Conservation (phyloP, 2,329 filamentous ascomycete species). For the Bipolaris bicolor region DNA sequence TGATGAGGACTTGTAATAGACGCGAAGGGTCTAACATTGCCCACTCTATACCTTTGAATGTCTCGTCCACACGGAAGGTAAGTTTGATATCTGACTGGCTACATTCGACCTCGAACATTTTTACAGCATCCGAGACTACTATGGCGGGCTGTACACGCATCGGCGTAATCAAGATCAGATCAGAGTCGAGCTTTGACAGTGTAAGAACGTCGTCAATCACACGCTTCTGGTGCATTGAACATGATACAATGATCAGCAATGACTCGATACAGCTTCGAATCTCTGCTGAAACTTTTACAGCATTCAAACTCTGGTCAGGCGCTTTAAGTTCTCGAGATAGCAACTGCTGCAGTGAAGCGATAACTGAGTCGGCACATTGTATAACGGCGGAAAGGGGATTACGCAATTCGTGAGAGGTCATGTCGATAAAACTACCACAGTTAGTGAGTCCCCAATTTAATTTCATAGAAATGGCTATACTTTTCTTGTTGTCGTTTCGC, state of each 20-base stretch:
- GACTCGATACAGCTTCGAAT: slow-evolving; percentile 39
- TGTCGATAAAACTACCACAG: slow-evolving; percentile 35
- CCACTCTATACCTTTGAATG: slow-evolving; percentile 47
- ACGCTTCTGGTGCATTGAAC: slow-evolving; percentile 50
- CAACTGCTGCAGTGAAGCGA: slow-evolving; percentile 37
- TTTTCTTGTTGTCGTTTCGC: slow-evolving; percentile 48
- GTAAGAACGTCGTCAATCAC: slow-evolving; percentile 52
- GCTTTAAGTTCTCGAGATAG: slow-evolving; percentile 4
- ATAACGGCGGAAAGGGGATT: slow-evolving; percentile 48
- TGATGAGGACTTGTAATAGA: slow-evolving; percentile 37
- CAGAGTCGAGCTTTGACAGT: slow-evolving; percentile 39
- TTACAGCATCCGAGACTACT: slow-evolving; percentile 34
- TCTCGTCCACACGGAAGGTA: slow-evolving; percentile 47
- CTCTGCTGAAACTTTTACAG: slow-evolving; percentile 20
- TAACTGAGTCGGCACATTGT: slow-evolving; percentile 52
- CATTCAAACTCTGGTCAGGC: slow-evolving; percentile 7
- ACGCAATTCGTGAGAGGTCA: slow-evolving; percentile 48
- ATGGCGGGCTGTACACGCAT: slow-evolving; percentile 27
- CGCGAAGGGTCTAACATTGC: slow-evolving; percentile 39
- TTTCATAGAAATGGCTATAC: slow-evolving; percentile 6
- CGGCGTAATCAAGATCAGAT: slow-evolving; percentile 36
- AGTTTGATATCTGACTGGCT: slow-evolving; percentile 47
- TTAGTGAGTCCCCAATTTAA: slow-evolving; percentile 9
- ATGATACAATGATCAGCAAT: slow-evolving; percentile 42
- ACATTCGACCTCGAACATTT: slow-evolving; percentile 40